Evolutionary conservation across 805 yeast species (phyloP).

Genomic region (Lachancea waltii): DNA sequence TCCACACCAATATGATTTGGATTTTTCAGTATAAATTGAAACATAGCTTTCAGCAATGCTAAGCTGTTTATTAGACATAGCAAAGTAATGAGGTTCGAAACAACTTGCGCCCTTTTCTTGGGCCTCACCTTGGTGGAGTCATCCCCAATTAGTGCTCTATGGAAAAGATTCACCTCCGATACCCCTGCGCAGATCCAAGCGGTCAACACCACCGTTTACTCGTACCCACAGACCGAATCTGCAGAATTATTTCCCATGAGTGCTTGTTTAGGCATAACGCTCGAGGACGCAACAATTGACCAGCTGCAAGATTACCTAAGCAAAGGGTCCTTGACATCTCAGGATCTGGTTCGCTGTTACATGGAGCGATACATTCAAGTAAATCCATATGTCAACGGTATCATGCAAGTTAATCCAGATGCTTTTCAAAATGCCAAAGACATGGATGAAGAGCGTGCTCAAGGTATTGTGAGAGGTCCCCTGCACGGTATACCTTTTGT

Average conservation of each 20-base stretch:
- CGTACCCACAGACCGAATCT: conserved; percentile 12
- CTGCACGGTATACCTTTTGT: conserved; percentile 30
- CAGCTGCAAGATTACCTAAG: conserved; percentile 24
- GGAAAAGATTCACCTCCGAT: conserved; percentile 1
- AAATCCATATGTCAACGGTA: conserved; percentile 20
- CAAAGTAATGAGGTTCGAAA: not conserved
- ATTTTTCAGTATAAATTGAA: no score
- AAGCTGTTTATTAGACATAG: no score
- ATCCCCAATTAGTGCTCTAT: conserved; percentile 2
- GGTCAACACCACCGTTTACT: conserved; percentile 11
- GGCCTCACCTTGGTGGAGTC: not conserved
- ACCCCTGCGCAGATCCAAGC: conserved; percentile 2
- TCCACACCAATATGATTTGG: no score
- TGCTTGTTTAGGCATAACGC: conserved; percentile 22
- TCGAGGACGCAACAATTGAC: conserved; percentile 29
- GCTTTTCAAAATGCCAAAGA: conserved; percentile 20
- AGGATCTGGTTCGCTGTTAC: conserved; percentile 22
- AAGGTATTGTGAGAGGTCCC: conserved; percentile 22
- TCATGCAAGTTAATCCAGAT: conserved; percentile 26
- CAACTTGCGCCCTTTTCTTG: not conserved
- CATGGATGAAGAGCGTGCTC: conserved; percentile 24
- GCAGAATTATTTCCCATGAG: conserved; percentile 19
- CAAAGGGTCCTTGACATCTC: conserved; percentile 19
- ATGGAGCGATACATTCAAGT: conserved; percentile 23
- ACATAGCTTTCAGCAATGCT: no score